Evolutionary conservation across 2,329 filamentous ascomycete species (phyloP), one percentile per base, ranked within the genome.

Genomic region (Blastomyces emzantsi): DNA sequence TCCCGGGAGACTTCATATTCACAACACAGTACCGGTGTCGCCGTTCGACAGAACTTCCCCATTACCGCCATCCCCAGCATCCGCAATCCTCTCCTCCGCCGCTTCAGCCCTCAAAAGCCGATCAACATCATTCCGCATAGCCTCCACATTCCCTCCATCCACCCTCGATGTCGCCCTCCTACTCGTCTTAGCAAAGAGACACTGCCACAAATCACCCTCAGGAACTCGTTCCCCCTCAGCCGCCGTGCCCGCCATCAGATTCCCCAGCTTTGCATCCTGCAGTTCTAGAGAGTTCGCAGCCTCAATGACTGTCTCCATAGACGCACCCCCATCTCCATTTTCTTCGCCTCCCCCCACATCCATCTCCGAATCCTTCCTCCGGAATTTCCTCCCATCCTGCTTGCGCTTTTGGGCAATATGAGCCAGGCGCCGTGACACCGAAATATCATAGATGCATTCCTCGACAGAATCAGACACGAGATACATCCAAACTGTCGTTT

Each of bases 401-500:
- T 70, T 76, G 67, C 71, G 75, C 63, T 73, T 79, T 57, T 73
- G 79, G 1, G 81, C 82, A 73, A 97, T 88, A 71, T 97, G 91
- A 63, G 88, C 85, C 69, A 96, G 79, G 3, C 93, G 86, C 36
- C 92, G 83, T 65, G 83, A 81, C 1, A 96, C 90, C 0, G 90
- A 94, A 43, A 97, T 83, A 64, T 92, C 86, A 76, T 97, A 92
- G 66, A 97, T 95, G 1, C 89, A 89, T 77, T 96, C 89, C 72
- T 99, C 94, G 0, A 97, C 90, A 0, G 93, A 96, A 61, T 89
- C 90, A 19, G 88, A 86, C n/a, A 97, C 85, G 2, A 97, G 82
- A 73, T 97, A 97, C 75, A 97, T 88, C 89, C 92, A 97, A 1
- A 97, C 92, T 0, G 90, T 96, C 0, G 94, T 99, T 67, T 90